Evolutionary conservation across 306 rosid species (phyloP), one percentile per base, ranked within the genome.

Genomic region (Dryas alaskensis): DNA sequence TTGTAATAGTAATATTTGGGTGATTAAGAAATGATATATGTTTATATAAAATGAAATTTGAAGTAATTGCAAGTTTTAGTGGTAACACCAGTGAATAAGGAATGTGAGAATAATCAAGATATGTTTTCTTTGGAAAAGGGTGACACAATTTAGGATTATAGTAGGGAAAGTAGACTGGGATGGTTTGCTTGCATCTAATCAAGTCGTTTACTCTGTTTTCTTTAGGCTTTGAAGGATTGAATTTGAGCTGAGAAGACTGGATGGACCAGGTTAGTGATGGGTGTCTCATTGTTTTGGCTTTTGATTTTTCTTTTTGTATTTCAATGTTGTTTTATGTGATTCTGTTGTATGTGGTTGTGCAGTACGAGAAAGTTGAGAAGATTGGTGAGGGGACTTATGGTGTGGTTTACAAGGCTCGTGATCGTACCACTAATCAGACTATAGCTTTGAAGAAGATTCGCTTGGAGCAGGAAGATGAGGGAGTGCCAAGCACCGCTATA

Each of bases 361-460:
- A 92, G 97, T 92, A 92, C 78, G 96, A 89, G 89, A 89, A 92
- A 73, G 96, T 92, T 47, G 97, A 92, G 88, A 92, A 92, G 87
- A 92, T 92, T 49, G 97, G 97, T 4, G 97, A 92, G 81, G 97
- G 97, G 50, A 89, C 97, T 42, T 92, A 92, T 72, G 97, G 97
- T 19, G 97, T 92, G 76, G 97, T 92, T 67, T 92, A 92, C 82
- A 92, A 92, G 89, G 97, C 96, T 65, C 96, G 96, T 70, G 92
- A 92, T 80, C 89, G 91, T 14, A 65, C 70, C 65, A 89, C 97
- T 0, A 89, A 92, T 59, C 89, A 92, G 83, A 92, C 93, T 48
- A 88, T 89, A 73, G 97, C 97, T 0, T 81, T 92, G 66, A 92
- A 92, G 90, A 92, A 92, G 81, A 92, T 92, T 85, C 96, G 97